These are phyloP conservation scores for Talinum fruticosum DNA, from an alignment of 148 eudicot genomes.

Conservation along the genomic window DNA sequence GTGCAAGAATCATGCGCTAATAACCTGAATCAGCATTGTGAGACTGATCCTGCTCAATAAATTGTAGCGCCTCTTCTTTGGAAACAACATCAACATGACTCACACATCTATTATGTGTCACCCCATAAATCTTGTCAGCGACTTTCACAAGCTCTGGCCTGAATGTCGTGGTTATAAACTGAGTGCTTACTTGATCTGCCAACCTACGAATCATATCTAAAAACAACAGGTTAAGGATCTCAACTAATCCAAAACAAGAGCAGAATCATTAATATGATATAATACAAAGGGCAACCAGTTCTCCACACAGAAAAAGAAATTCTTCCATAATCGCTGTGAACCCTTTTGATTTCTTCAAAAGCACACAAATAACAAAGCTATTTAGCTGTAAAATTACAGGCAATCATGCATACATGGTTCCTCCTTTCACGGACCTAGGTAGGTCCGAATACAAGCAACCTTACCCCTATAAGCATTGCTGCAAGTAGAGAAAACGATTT, in stretches of 20 bases:
- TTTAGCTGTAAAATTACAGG: not conserved
- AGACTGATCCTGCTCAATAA: conserved; percentile 89
- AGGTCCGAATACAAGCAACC: too few relatives aligned
- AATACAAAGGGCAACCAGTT: not conserved
- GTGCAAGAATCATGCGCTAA: conserved; percentile 19
- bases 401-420: not conserved
- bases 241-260: not conserved
- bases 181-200: conserved; percentile 84
- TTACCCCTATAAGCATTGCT: too few relatives aligned
- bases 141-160: conserved; percentile 91
- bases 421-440: too few relatives aligned
- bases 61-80: conserved; percentile 73
- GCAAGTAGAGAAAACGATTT: too few relatives aligned
- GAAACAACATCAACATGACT: conserved; percentile 74
- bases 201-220: conserved; percentile 91
- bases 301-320: not conserved
- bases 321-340: not conserved
- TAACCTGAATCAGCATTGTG: conserved; percentile 69
- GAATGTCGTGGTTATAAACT: conserved; percentile 88
- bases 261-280: not conserved
- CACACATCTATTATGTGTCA: conserved; percentile 83
- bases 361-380: not conserved
- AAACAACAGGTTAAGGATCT: conserved; percentile 33
- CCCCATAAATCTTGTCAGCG: conserved; percentile 93
- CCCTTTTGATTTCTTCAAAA: not conserved